These are phyloP conservation scores for Fusarium sp. DNA, from an alignment of 2,329 filamentous ascomycete species.

Conservation along the genomic window DNA sequence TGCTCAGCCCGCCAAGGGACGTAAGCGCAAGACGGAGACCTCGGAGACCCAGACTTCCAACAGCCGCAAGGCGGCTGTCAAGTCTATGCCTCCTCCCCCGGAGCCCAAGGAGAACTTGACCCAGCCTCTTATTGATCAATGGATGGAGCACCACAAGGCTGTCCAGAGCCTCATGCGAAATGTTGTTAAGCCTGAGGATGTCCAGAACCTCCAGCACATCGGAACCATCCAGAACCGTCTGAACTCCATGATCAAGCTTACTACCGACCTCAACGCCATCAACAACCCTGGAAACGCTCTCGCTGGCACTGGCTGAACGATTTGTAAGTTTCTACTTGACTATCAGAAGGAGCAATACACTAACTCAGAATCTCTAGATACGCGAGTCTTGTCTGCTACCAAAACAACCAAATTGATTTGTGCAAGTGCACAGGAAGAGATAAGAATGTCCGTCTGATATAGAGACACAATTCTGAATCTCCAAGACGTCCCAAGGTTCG, in stretches of 20 bases:
- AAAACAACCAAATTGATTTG: constrained; percentile 23
- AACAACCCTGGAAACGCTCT: constrained; percentile 44
- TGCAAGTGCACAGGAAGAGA: constrained; percentile 43
- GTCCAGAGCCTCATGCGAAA: constrained; percentile 68
- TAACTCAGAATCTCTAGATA: constrained; percentile 23
- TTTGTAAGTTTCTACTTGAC: constrained; percentile 33
- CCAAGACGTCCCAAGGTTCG: constrained; percentile 29
- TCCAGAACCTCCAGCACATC: constrained; percentile 65
- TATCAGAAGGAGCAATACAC: background rate
- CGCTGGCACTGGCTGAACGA: constrained; percentile 48
- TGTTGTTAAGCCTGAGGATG: constrained; percentile 62
- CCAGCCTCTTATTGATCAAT: constrained; percentile 62
- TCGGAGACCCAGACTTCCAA: constrained; percentile 52
- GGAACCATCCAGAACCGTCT: constrained; percentile 62
- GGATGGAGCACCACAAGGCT: constrained; percentile 71
- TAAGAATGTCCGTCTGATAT: constrained; percentile 36
- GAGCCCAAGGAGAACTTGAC: constrained; percentile 49
- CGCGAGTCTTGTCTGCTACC: constrained; percentile 44
- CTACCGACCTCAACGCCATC: constrained; percentile 44
- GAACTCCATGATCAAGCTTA: constrained; percentile 63
- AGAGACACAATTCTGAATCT: constrained; percentile 41
- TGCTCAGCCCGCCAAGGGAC: constrained; percentile 57
- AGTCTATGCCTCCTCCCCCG: constrained; percentile 50
- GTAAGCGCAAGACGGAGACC: constrained; percentile 68
- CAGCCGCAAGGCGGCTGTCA: constrained; percentile 63